Evolutionary conservation across 2,329 filamentous ascomycete genomes (phyloP).

Genomic region (Talaromyces funiculosus): DNA sequence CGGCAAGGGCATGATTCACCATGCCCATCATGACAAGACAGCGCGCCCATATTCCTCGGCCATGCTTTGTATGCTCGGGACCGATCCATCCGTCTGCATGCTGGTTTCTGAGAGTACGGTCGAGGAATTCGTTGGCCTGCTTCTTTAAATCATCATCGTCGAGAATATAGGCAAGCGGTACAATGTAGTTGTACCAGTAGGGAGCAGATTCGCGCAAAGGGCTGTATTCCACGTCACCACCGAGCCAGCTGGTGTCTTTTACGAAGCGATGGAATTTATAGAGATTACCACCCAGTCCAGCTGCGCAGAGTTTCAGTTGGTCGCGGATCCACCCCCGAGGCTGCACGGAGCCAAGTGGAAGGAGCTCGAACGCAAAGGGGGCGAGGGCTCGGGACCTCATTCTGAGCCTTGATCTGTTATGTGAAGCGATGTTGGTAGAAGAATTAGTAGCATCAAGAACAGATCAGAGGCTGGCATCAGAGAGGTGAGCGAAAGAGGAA

Average conservation of each 20-base stretch:
- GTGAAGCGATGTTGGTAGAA: no score
- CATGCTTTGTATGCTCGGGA: constrained; percentile 10
- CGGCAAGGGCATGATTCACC: constrained; percentile 13
- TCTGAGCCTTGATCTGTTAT: neutral
- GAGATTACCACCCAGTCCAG: constrained; percentile 12
- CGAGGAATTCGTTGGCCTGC: constrained; percentile 11
- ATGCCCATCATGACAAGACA: constrained; percentile 15
- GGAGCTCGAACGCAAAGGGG: constrained; percentile 14
- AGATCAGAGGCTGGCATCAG: neutral
- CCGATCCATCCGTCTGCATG: constrained; percentile 15
- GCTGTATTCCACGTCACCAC: constrained; percentile 10
- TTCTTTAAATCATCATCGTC: constrained; percentile 12
- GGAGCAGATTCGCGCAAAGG: constrained; percentile 12
- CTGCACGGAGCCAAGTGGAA: constrained; percentile 10
- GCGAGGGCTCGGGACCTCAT: constrained; percentile 8
- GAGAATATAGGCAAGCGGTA: constrained; percentile 13
- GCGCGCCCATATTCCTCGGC: constrained; percentile 11
- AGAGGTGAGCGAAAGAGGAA: neutral
- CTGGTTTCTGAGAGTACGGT: constrained; percentile 11
- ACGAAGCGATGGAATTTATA: constrained; percentile 13
- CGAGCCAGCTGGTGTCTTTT: constrained; percentile 11
- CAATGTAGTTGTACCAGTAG: constrained; percentile 15
- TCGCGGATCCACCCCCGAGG: constrained; percentile 13
- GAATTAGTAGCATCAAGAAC: neutral
- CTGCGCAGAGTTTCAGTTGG: constrained; percentile 12